Evolutionary conservation across 192 early-diverging fungal species (phyloP).

Genomic region (Coemansia sp.): DNA sequence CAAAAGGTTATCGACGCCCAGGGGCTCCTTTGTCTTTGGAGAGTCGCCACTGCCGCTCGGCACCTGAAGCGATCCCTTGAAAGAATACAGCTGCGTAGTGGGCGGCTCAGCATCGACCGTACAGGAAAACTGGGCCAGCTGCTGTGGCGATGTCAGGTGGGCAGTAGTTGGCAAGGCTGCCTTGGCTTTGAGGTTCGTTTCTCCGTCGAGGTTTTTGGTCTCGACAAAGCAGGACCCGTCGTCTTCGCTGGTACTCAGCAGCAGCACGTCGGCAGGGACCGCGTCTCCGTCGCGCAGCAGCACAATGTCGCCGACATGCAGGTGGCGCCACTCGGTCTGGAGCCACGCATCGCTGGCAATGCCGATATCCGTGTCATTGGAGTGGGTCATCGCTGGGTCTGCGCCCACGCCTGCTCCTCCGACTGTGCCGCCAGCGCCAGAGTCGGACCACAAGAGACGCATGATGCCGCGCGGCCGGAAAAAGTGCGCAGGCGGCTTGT

Average conservation of each 20-base stretch:
- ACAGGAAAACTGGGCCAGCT: constrained; percentile 64
- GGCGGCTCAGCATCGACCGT: constrained; percentile 85
- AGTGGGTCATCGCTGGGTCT: not conserved
- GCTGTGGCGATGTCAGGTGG: constrained; percentile 59
- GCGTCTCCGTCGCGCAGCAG: constrained; percentile 80
- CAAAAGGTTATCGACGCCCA: constrained; percentile 80
- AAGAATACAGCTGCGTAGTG: constrained; percentile 86
- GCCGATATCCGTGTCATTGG: constrained; percentile 18
- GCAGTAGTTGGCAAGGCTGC: constrained; percentile 66
- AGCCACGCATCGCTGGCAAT: constrained; percentile 59
- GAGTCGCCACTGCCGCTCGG: constrained; percentile 29
- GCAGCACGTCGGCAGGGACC: constrained; percentile 90
- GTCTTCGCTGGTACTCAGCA: constrained; percentile 82
- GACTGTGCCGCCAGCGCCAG: constrained; percentile 40
- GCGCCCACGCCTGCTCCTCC: constrained; percentile 17
- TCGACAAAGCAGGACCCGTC: constrained; percentile 92
- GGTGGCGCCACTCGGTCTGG: constrained; percentile 75
- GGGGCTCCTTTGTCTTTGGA: constrained; percentile 52
- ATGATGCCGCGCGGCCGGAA: constrained; percentile 44
- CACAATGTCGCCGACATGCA: constrained; percentile 90
- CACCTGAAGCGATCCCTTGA: constrained; percentile 66
- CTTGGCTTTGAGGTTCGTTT: constrained; percentile 95
- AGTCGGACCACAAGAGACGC: constrained; percentile 54
- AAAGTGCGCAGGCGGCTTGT: constrained; percentile 47
- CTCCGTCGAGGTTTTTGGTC: constrained; percentile 98